Conservation (phyloP, 768 basidiomycete genomes). For the Trichaptum fuscoviolaceum region DNA sequence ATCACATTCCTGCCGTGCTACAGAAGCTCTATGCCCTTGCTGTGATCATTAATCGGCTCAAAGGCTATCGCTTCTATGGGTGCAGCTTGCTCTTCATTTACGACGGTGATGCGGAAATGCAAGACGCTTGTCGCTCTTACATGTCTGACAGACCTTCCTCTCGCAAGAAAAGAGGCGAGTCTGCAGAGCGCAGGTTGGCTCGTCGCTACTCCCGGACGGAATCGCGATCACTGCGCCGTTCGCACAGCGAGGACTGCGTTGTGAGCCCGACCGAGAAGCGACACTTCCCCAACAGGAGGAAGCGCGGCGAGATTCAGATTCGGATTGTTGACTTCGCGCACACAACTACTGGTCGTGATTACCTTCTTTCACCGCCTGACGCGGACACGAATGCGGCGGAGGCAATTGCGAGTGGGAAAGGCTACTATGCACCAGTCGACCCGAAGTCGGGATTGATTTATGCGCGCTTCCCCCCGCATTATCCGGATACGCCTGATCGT, state of each 20-base stretch:
- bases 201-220: conserved; percentile 17
- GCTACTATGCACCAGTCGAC: conserved; percentile 80
- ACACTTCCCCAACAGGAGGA: conserved; percentile 52
- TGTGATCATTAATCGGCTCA: conserved; percentile 79
- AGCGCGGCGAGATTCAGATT: conserved; percentile 89
- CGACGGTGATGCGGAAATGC: conserved; percentile 88
- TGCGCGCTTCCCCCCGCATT: conserved; percentile 93
- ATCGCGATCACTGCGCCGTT: conserved; percentile 54
- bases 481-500: conserved; percentile 82
- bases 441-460: conserved; percentile 77
- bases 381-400: conserved; percentile 33
- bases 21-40: conserved; percentile 94
- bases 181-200: conserved; percentile 50
- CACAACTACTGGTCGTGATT: conserved; percentile 93
- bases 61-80: conserved; percentile 98
- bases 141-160: conserved; percentile 59
- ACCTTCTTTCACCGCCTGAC: conserved; percentile 58
- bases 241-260: conserved; percentile 77
- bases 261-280: conserved; percentile 62
- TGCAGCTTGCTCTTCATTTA: conserved; percentile 96
- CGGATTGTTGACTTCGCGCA: conserved; percentile 99
- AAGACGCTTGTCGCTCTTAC: conserved; percentile 63
- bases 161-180: conserved; percentile 72
- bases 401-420: conserved; percentile 55
- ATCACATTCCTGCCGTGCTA: conserved; percentile 89